These are phyloP conservation scores for Nadsonia starkeyi-henricii DNA, from an alignment of 1,139 yeast genomes.

Conservation along the genomic window DNA sequence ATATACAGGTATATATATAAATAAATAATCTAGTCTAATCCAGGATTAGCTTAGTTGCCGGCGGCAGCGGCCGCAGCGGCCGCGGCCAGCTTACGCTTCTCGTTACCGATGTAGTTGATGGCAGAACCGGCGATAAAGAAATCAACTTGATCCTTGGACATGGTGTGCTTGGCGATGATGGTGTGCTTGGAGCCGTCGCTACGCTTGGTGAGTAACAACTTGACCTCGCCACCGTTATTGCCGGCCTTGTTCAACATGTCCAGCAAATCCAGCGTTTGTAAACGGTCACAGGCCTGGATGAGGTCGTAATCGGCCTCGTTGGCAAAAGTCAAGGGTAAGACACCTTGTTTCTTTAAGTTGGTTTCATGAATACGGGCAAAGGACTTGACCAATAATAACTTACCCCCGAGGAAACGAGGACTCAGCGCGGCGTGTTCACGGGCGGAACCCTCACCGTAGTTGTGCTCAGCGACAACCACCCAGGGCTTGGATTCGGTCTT, in stretches of 20 bases:
- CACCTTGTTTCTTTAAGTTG: slow-evolving; percentile 93
- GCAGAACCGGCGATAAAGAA: slow-evolving; percentile 98
- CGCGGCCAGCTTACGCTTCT: neutral
- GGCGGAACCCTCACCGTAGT: slow-evolving; percentile 99
- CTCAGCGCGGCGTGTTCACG: slow-evolving; percentile 99
- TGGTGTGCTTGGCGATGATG: slow-evolving; percentile 76
- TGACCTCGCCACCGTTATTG: slow-evolving; percentile 69
- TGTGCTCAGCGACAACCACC: slow-evolving; percentile 99
- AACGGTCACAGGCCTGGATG: slow-evolving; percentile 59
- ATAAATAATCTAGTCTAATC: too few relatives aligned
- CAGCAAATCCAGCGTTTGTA: slow-evolving; percentile 62
- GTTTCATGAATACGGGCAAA: slow-evolving; percentile 96
- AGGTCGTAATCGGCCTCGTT: slow-evolving; percentile 81
- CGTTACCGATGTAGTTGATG: slow-evolving; percentile 74
- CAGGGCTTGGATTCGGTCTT: slow-evolving; percentile 73
- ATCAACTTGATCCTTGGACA: slow-evolving; percentile 91
- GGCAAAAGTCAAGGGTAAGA: slow-evolving; percentile 88
- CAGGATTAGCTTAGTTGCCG: too few relatives aligned
- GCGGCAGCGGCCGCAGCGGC: too few relatives aligned
- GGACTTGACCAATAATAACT: slow-evolving; percentile 91
- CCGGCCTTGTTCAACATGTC: slow-evolving; percentile 77
- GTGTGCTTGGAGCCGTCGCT: slow-evolving; percentile 56
- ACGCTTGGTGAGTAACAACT: slow-evolving; percentile 52
- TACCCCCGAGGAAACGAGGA: slow-evolving; percentile 98
- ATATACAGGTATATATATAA: too few relatives aligned